These are phyloP conservation scores for Solanum sparsipilum DNA, from an alignment of 257 asterid species.

Conservation along the genomic window DNA sequence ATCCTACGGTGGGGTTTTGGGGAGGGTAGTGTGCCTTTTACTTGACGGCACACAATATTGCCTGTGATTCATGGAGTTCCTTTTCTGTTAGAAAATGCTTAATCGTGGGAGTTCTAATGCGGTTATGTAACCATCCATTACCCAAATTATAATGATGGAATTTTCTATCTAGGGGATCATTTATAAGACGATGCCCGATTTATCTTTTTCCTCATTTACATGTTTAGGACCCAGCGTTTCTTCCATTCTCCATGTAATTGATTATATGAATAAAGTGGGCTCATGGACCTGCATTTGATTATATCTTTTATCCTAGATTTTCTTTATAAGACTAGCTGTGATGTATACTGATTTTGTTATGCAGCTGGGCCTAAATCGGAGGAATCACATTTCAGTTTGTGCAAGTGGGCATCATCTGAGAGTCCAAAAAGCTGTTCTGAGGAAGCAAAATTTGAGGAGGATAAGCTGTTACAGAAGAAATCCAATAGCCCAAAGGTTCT, in stretches of 20 bases:
- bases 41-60: not conserved
- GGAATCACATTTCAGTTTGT: conserved; percentile 37
- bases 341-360: conserved; percentile 1
- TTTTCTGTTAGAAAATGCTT: not conserved
- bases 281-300: not conserved
- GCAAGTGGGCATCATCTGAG: conserved; percentile 57
- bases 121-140: not conserved
- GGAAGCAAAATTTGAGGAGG: conserved; percentile 40
- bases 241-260: not conserved
- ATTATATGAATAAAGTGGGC: not conserved
- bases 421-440: conserved; percentile 20
- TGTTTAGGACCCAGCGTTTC: not conserved
- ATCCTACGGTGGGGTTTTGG: not conserved
- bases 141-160: not conserved
- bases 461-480: conserved; percentile 19
- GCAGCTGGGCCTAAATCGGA: conserved; percentile 22
- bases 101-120: not conserved
- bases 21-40: not conserved
- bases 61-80: not conserved
- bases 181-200: not conserved
- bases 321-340: not conserved
- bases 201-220: not conserved
- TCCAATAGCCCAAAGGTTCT: conserved; percentile 19
- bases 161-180: not conserved
- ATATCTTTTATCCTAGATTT: not conserved